Conservation (phyloP, 768 basidiomycete genomes). For the Lepiota venenata region DNA sequence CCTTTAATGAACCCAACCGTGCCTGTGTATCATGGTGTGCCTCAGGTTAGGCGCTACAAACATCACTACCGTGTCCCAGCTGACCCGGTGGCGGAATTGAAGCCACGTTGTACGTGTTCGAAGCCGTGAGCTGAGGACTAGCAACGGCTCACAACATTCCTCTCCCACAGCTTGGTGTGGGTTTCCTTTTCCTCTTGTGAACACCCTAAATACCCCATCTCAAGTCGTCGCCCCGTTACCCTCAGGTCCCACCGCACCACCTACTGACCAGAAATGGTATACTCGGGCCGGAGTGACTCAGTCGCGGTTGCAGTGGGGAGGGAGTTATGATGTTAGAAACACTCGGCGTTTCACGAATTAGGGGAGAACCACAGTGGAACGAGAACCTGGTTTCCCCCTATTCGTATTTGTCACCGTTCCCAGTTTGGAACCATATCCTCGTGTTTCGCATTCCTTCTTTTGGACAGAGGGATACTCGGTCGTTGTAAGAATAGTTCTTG, state of each 20-base stretch:
- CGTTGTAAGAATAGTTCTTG: not conserved
- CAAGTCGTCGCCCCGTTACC: too few species aligned
- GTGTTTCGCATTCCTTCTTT: constrained; percentile 9
- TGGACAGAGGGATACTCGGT: not conserved
- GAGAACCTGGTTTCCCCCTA: not conserved
- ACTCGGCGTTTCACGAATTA: too few species aligned
- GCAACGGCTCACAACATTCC: not conserved
- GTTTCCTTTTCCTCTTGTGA: not conserved
- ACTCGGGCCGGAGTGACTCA: too few species aligned
- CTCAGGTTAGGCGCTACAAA: not conserved
- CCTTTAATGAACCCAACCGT: not conserved
- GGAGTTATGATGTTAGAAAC: too few species aligned
- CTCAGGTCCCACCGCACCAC: too few species aligned
- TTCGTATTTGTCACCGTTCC: constrained; percentile 2
- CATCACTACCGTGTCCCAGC: not conserved
- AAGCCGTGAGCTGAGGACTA: not conserved
- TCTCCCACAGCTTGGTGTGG: not conserved
- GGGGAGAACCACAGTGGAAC: too few species aligned
- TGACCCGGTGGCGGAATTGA: not conserved
- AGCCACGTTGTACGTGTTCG: not conserved
- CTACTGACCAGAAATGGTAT: too few species aligned
- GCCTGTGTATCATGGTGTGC: not conserved
- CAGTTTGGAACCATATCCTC: not conserved
- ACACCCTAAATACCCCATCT: not conserved
- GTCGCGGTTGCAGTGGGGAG: too few species aligned